These are phyloP conservation scores for Termitomyces sp. DNA, from an alignment of 768 basidiomycete species.

Conservation along the genomic window DNA sequence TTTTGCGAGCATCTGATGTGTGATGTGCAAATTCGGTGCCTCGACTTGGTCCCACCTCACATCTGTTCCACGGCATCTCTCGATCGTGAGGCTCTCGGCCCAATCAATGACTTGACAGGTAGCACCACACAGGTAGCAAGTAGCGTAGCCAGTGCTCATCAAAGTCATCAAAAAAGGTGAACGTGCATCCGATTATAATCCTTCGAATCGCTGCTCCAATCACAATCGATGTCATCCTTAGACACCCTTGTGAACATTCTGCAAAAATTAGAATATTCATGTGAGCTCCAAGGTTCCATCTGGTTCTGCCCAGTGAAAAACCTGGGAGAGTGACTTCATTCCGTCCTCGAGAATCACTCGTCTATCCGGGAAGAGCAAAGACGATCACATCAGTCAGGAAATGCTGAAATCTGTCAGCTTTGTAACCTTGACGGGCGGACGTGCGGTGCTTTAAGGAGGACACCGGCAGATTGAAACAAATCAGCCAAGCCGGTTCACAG, in stretches of 20 bases:
- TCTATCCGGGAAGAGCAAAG: neutral
- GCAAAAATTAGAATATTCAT: constrained; percentile 4
- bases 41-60: neutral
- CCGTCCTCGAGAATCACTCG: neutral
- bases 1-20: too few relatives aligned
- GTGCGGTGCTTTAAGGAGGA: constrained; percentile 4
- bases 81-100: neutral
- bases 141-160: constrained; percentile 10
- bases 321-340: neutral
- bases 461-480: neutral
- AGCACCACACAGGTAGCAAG: constrained; percentile 1
- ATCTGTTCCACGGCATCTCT: neutral
- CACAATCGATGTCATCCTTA: neutral
- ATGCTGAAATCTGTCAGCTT: constrained; percentile 4
- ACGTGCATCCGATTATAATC: neutral
- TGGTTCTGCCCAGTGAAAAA: neutral
- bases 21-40: too few relatives aligned
- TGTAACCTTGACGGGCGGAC: constrained; percentile 4
- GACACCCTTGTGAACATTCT: constrained; percentile 3
- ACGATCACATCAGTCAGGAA: constrained; percentile 6
- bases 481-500: constrained; percentile 9
- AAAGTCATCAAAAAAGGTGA: neutral
- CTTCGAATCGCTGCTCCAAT: neutral
- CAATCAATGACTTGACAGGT: constrained; percentile 5
- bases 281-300: neutral